Conservation (phyloP, 2,329 filamentous ascomycete genomes). For the Ceratocystis eucalypticola region DNA sequence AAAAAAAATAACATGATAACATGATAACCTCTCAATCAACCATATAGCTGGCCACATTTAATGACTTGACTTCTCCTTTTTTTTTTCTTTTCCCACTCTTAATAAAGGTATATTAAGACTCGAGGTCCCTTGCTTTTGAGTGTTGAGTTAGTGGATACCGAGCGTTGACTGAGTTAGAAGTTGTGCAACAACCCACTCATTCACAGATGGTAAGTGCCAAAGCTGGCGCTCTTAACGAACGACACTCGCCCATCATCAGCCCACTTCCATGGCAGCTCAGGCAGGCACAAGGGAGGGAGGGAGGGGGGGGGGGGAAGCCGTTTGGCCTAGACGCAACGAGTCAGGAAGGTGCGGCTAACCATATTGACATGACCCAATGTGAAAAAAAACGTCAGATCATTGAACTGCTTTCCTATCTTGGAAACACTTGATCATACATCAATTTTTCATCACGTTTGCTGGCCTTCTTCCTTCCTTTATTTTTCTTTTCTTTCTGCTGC, state of each 20-base stretch:
- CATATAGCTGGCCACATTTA: too few relatives aligned
- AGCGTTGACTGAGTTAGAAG: neutral
- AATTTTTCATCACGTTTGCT: neutral
- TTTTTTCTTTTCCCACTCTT: neutral
- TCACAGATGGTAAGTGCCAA: slow-evolving; percentile 6
- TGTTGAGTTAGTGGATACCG: neutral
- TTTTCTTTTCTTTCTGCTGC: neutral
- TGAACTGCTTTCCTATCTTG: slow-evolving; percentile 7
- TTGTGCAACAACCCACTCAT: slow-evolving; percentile 2
- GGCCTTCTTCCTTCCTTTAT: neutral
- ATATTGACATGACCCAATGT: neutral
- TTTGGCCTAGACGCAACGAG: slow-evolving; percentile 5
- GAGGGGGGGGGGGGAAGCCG: neutral
- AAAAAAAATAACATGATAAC: neutral
- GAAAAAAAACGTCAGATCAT: slow-evolving; percentile 2
- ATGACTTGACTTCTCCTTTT: neutral
- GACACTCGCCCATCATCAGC: slow-evolving; percentile 19
- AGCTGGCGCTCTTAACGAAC: slow-evolving; percentile 14
- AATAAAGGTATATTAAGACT: neutral
- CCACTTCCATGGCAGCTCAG: slow-evolving; percentile 15
- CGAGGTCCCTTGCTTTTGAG: neutral
- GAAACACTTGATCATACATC: neutral
- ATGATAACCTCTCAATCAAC: neutral
- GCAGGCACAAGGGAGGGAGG: slow-evolving; percentile 1
- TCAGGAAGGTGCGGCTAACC: slow-evolving; percentile 3